A percentile compares a stretch with the other conserved stretches of the same genome.
Conservation (phyloP, 2,329 filamentous ascomycete genomes). For the Colletotrichum costaricense region DNA sequence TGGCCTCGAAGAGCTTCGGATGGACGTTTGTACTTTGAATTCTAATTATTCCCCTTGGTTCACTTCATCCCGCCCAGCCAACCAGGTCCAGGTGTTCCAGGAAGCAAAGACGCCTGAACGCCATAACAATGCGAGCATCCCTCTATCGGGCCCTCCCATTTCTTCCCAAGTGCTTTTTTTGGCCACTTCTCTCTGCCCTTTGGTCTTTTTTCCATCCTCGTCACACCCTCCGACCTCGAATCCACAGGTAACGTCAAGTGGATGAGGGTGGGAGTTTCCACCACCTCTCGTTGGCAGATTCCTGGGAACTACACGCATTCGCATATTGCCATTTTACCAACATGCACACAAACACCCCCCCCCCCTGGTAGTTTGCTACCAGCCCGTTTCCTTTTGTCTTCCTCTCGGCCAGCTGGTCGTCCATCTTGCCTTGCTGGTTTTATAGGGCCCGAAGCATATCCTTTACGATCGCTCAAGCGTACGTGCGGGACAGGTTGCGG, state of each 20-base stretch:
- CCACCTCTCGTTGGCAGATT: slow-evolving; percentile 1
- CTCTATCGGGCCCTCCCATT: slow-evolving; percentile 20
- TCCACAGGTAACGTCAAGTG: slow-evolving; percentile 26
- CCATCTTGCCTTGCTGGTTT: slow-evolving; percentile 22
- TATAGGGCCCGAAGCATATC: slow-evolving; percentile 1
- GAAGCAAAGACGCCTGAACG: slow-evolving; percentile 37
- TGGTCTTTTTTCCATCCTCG: neutral
- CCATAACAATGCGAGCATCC: slow-evolving; percentile 36
- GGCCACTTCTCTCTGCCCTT: neutral
- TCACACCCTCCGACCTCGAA: slow-evolving; percentile 19
- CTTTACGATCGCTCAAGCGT: slow-evolving; percentile 64
- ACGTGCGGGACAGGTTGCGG: slow-evolving; percentile 94
- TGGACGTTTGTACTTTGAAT: slow-evolving; percentile 31
- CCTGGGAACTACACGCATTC: slow-evolving; percentile 5
- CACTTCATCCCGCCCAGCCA: slow-evolving; percentile 34
- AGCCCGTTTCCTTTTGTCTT: neutral
- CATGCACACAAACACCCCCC: neutral
- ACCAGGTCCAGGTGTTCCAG: slow-evolving; percentile 37
- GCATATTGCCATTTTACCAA: slow-evolving; percentile 25
- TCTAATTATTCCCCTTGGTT: slow-evolving; percentile 34
- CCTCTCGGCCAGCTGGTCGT: slow-evolving; percentile 32
- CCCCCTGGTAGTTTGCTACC: slow-evolving; percentile 7
- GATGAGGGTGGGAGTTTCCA: slow-evolving; percentile 2
- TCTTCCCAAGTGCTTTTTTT: slow-evolving; percentile 7
- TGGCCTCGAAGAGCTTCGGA: slow-evolving; percentile 1